Percentiles rank a stretch among this genome's conserved stretches.
Conservation (phyloP, 768 basidiomycete genomes). For the Boletus bicolor region DNA sequence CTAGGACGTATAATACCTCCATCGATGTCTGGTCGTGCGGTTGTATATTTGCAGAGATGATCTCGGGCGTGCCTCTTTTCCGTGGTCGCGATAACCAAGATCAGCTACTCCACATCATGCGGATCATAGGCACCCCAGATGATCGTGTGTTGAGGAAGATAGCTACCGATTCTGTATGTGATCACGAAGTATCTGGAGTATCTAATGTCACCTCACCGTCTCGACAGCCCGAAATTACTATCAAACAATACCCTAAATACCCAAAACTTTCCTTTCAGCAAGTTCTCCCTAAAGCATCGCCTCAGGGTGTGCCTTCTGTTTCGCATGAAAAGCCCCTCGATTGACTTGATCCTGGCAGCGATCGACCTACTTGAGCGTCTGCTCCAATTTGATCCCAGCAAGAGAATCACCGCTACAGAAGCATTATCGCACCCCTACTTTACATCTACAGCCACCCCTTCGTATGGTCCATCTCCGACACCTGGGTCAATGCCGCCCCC, state of each 20-base stretch:
- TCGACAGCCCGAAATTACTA: constrained; percentile 70
- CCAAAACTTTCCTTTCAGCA: constrained; percentile 79
- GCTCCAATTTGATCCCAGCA: constrained; percentile 92
- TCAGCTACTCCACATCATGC: constrained; percentile 96
- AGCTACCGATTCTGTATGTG: constrained; percentile 77
- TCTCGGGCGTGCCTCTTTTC: constrained; percentile 94
- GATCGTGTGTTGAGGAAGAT: constrained; percentile 88
- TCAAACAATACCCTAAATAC: constrained; percentile 85
- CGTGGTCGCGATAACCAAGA: constrained; percentile 96
- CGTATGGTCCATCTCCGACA: constrained; percentile 34
- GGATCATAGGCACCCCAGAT: constrained; percentile 92
- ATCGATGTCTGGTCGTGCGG: constrained; percentile 99
- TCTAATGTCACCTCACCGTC: constrained; percentile 7
- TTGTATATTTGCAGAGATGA: constrained; percentile 99
- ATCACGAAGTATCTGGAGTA: not conserved
- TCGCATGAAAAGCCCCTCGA: not conserved
- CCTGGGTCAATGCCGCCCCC: constrained; percentile 66
- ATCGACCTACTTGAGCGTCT: constrained; percentile 92
- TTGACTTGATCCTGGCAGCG: constrained; percentile 40
- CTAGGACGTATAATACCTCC: constrained; percentile 94
- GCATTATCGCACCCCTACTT: constrained; percentile 94
- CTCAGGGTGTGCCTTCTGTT: constrained; percentile 54
- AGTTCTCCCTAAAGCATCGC: constrained; percentile 81
- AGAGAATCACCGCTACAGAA: constrained; percentile 87
- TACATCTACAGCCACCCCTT: constrained; percentile 44